Percentiles rank a stretch among this genome's conserved stretches.
phyloP scores from a whole-genome alignment of 2,329 filamentous ascomycete genomes.

The Diplodia scrobiculata region DNA sequence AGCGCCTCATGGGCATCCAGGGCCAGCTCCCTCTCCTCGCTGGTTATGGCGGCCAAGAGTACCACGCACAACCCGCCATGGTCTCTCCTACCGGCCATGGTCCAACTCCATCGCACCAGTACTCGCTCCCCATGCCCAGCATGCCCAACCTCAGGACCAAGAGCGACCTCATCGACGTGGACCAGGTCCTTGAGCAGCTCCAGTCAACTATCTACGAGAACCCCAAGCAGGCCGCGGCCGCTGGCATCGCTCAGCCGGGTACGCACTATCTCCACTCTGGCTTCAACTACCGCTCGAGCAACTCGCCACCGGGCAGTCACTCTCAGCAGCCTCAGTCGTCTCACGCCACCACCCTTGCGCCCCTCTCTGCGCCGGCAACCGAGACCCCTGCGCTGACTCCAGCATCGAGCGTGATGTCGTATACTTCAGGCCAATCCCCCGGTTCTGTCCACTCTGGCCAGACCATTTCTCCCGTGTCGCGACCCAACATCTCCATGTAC shows the following conservation, averaged over 20 bases:
- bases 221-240: constrained; percentile 75
- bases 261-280: constrained; percentile 63
- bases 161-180: constrained; percentile 89
- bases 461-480: constrained; percentile 67
- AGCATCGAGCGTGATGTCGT: constrained; percentile 73
- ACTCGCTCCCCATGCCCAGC: constrained; percentile 81
- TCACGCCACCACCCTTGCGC: constrained; percentile 50
- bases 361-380: constrained; percentile 48
- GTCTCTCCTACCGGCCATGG: constrained; percentile 57
- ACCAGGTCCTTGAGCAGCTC: constrained; percentile 93
- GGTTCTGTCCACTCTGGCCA: constrained; percentile 64
- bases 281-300: constrained; percentile 57
- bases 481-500: constrained; percentile 64
- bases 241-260: constrained; percentile 74
- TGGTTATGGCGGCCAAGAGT: constrained; percentile 50
- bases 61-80: constrained; percentile 56
- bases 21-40: constrained; percentile 54
- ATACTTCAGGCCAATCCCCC: constrained; percentile 76
- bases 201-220: constrained; percentile 95
- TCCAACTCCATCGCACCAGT: constrained; percentile 68
- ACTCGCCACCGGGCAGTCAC: constrained; percentile 55
- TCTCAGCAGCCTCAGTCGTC: constrained; percentile 53
- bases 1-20: constrained; percentile 81
- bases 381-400: constrained; percentile 78
- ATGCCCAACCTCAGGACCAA: constrained; percentile 90